These are phyloP conservation scores for Phaeodactylum tricornutum DNA, from an alignment of 108 stramenopile genomes.

Conservation along the genomic window DNA sequence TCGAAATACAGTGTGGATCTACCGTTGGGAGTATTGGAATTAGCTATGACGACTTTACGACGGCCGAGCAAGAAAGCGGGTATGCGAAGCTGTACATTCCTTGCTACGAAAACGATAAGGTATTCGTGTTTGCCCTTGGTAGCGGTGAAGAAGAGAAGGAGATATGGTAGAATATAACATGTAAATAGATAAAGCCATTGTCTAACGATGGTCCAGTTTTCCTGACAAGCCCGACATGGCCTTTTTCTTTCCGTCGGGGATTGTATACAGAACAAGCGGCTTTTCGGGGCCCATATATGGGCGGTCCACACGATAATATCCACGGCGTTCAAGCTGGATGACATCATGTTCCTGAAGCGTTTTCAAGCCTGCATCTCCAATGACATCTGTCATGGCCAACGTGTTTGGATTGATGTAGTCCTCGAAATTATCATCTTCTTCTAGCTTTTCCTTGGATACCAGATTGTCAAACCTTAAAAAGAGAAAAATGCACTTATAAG, in stretches of 20 bases:
- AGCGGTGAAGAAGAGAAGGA: conserved; percentile 23
- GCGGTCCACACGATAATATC: conserved; percentile 89
- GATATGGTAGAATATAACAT: too few relatives aligned
- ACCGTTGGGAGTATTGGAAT: conserved; percentile 91
- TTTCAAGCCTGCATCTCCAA: conserved; percentile 78
- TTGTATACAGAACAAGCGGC: conserved; percentile 85
- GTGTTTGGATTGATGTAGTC: conserved; percentile 89
- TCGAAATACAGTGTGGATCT: conserved; percentile 82
- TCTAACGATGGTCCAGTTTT: conserved; percentile 81
- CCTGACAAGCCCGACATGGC: conserved; percentile 88
- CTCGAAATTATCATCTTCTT: conserved; percentile 93
- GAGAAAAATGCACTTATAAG: too few relatives aligned
- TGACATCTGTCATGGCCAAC: conserved; percentile 65
- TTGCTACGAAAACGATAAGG: conserved; percentile 88
- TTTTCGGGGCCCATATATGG: conserved; percentile 80
- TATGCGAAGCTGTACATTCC: conserved; percentile 92
- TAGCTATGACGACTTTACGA: conserved; percentile 75
- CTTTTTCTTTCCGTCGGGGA: conserved; percentile 96
- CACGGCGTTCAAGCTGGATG: conserved; percentile 96
- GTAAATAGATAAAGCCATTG: too few relatives aligned
- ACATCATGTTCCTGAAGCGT: conserved; percentile 79
- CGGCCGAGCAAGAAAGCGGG: conserved; percentile 53
- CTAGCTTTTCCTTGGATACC: conserved; percentile 89
- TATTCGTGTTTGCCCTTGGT: conserved; percentile 79
- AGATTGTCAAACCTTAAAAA: conserved; percentile 99